Evolutionary conservation across 2,329 filamentous ascomycete species (phyloP).

Genomic region (Zymoseptoria passerinii): DNA sequence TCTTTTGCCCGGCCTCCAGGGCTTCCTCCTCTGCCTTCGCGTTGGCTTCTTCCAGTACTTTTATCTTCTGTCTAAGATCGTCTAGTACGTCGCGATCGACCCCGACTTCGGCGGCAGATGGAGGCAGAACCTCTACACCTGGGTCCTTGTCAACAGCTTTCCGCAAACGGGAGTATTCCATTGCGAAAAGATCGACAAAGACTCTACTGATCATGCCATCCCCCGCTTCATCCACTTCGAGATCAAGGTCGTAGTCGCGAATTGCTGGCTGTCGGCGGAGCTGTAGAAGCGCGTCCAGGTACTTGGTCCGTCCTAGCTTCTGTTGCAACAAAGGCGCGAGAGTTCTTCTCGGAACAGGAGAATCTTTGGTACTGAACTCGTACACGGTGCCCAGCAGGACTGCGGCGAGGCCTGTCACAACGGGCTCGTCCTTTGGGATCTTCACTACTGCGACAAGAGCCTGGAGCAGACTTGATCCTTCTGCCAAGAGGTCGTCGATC

Average conservation of each 20-base stretch:
- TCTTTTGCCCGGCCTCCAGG: constrained; percentile 46
- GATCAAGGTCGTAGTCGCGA: constrained; percentile 73
- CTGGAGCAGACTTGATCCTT: constrained; percentile 80
- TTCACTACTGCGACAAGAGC: constrained; percentile 39
- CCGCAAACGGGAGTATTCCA: constrained; percentile 80
- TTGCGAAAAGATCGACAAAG: constrained; percentile 91
- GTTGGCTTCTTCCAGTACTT: constrained; percentile 58
- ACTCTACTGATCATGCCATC: constrained; percentile 53
- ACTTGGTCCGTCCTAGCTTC: constrained; percentile 75
- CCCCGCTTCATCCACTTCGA: constrained; percentile 17
- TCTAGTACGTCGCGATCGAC: constrained; percentile 93
- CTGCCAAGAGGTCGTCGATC: constrained; percentile 84
- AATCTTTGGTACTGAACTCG: constrained; percentile 97
- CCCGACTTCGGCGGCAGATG: constrained; percentile 76
- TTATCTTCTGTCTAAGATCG: constrained; percentile 66
- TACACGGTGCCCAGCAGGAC: constrained; percentile 82
- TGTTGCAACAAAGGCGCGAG: constrained; percentile 70
- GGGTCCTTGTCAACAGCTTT: constrained; percentile 87
- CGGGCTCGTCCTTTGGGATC: constrained; percentile 48
- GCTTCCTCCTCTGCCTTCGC: constrained; percentile 50
- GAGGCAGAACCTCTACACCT: constrained; percentile 72
- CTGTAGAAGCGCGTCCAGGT: constrained; percentile 70
- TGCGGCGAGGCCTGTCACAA: constrained; percentile 60
- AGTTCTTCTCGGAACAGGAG: constrained; percentile 72
- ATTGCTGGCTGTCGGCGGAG: constrained; percentile 70